Conservation (phyloP, 345 rosid genomes). For the Arabis alpina region DNA sequence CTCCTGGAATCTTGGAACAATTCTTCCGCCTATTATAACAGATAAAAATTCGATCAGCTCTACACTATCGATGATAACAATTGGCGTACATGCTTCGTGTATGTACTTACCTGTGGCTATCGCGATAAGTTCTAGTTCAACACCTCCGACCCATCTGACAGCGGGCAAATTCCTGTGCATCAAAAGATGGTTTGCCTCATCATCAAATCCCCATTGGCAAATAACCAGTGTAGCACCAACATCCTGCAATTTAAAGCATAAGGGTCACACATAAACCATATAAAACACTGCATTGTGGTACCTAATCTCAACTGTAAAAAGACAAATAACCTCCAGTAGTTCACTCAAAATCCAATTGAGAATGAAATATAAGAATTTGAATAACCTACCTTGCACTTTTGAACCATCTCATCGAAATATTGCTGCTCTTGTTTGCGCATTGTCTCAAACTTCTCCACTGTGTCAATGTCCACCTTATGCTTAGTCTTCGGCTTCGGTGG, state of each 20-base stretch:
- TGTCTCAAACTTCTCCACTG: slow-evolving; percentile 92
- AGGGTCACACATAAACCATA: neutral
- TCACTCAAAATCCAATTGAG: neutral
- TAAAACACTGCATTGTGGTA: neutral
- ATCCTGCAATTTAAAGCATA: slow-evolving; percentile 58
- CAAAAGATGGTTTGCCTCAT: slow-evolving; percentile 95
- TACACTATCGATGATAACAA: neutral
- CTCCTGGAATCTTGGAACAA: slow-evolving; percentile 98
- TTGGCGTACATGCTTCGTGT: neutral
- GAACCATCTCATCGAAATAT: slow-evolving; percentile 97
- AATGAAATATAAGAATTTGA: neutral
- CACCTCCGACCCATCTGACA: slow-evolving; percentile 99
- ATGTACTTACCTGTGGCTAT: slow-evolving; percentile 81
- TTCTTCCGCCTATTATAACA: slow-evolving; percentile 80
- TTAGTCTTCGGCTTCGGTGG: slow-evolving; percentile 99
- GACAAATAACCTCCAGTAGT: neutral
- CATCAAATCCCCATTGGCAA: slow-evolving; percentile 99
- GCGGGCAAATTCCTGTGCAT: slow-evolving; percentile 98
- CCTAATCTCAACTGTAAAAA: neutral
- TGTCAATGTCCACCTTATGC: slow-evolving; percentile 98
- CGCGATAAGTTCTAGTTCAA: slow-evolving; percentile 95
- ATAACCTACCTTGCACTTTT: slow-evolving; percentile 77
- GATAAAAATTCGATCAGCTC: neutral
- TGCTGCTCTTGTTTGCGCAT: slow-evolving; percentile 88
- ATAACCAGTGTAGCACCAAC: slow-evolving; percentile 96